Evolutionary conservation across 345 rosid genomes (phyloP), one percentile per base, ranked within the genome.

Genomic region (Pseudoturritis turrita): DNA sequence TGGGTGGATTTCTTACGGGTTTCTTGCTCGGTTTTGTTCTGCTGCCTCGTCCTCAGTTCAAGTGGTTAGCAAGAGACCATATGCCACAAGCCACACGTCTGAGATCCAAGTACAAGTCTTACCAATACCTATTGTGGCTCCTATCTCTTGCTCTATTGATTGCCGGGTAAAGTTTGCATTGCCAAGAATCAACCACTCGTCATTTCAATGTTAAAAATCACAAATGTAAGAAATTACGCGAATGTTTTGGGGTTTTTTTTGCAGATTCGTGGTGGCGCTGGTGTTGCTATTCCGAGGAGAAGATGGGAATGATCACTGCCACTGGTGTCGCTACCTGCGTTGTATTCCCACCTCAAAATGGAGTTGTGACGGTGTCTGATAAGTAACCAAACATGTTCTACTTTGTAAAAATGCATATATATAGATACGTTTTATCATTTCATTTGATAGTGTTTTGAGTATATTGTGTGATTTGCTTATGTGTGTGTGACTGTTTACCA

Each of bases 1-100:
- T 89, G 1, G 99, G 99, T 29, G 97, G 99, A 39, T 95, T 95
- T 73, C 63, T 91, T 25, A 79, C 96, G 9, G 99, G 99, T 5
- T 88, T 95, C 78, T 74, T 91, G n/a, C 84, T 89, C 0, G 97
- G 99, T 26, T 95, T 95, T 54, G 72, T 91, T 21, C 74, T 95
- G 44, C 72, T 95, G 41, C 83, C 96, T 59, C 99, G 96, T 15
- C 99, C 97, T 13, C 99, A 81, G 69, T 83, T 81, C 51, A 90
- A 84, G 43, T 94, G 93, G 96, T 71, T 81, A 40, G 89, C 85
- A 35, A 72, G 73, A 28, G 73, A 77, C 6, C 65, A 84, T 57
- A 75, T 83, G 70, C 86, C 85, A 3, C 79, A 79, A 2, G 84
- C 62, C 55, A 82, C 80, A 47, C 80, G 68, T 10, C 65, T 83